phyloP scores from a whole-genome alignment of 306 rosid genomes.

The Lathyrus oleraceus region DNA sequence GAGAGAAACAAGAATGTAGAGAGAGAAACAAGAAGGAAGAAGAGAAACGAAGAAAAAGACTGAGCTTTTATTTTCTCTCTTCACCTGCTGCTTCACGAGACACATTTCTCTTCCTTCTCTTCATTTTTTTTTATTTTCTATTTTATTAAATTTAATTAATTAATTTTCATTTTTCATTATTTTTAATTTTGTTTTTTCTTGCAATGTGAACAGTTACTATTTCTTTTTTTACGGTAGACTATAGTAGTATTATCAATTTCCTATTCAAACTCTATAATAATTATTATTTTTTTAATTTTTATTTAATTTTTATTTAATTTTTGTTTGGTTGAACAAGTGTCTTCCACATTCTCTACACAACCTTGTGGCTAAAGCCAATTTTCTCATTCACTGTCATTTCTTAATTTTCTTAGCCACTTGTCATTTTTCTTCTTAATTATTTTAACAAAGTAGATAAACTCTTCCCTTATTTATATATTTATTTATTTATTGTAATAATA shows the following conservation, averaged over 20 bases:
- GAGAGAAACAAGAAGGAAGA: conserved; percentile 28
- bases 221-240: not conserved
- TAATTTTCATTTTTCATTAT: not conserved
- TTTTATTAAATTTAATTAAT: too few relatives aligned
- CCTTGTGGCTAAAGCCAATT: conserved; percentile 38
- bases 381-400: conserved; percentile 29
- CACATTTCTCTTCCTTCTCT: conserved; percentile 35
- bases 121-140: too few relatives aligned
- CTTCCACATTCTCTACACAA: conserved; percentile 27
- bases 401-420: conserved; percentile 39
- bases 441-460: conserved; percentile 29
- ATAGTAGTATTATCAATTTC: not conserved
- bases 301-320: not conserved
- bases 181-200: not conserved
- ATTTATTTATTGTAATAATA: not conserved
- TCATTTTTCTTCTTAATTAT: conserved; percentile 32
- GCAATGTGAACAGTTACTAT: not conserved
- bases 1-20: conserved; percentile 14
- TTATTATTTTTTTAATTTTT: not conserved
- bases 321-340: conserved; percentile 16
- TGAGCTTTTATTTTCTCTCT: conserved; percentile 38
- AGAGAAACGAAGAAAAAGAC: conserved; percentile 32
- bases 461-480: not conserved
- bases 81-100: conserved; percentile 86
- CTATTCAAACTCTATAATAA: conserved; percentile 1